phyloP scores from a whole-genome alignment of 331 rosid genomes.

The Telfairia occidentalis region DNA sequence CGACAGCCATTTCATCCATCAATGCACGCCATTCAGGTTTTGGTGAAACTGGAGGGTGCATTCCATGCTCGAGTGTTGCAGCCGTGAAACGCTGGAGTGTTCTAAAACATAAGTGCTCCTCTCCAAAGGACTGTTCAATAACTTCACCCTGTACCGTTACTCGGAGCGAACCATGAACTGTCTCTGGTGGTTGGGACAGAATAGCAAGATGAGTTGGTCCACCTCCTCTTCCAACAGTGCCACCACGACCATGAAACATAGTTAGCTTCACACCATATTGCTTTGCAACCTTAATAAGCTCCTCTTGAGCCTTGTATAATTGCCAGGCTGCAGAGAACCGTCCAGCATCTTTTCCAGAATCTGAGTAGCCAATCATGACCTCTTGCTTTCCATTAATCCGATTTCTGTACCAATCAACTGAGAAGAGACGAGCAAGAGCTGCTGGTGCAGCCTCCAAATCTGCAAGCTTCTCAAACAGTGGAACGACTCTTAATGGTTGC shows the following conservation, averaged over 20 bases:
- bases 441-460: slow-evolving; percentile 97
- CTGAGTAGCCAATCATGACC: slow-evolving; percentile 98
- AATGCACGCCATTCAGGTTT: slow-evolving; percentile 91
- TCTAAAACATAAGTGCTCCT: slow-evolving; percentile 83
- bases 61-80: slow-evolving; percentile 92
- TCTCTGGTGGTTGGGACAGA: slow-evolving; percentile 93
- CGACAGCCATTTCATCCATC: slow-evolving; percentile 87
- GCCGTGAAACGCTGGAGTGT: slow-evolving; percentile 94
- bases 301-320: slow-evolving; percentile 94
- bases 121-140: slow-evolving; percentile 90
- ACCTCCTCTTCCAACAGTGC: slow-evolving; percentile 98
- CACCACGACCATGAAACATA: slow-evolving; percentile 99
- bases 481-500: slow-evolving; percentile 81
- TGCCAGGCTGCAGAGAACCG: slow-evolving; percentile 99
- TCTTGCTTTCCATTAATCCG: slow-evolving; percentile 89
- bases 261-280: slow-evolving; percentile 77
- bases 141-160: slow-evolving; percentile 99
- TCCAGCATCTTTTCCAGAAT: slow-evolving; percentile 98
- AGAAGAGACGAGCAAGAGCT: slow-evolving; percentile 76
- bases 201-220: slow-evolving; percentile 99
- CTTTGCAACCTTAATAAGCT: slow-evolving; percentile 84
- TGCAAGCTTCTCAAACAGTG: slow-evolving; percentile 86
- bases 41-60: slow-evolving; percentile 71
- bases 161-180: slow-evolving; percentile 91
- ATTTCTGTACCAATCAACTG: slow-evolving; percentile 78